Base-by-base conservation (phyloP, 352 stramenopile species). In the Pythium monospermum region DNA sequence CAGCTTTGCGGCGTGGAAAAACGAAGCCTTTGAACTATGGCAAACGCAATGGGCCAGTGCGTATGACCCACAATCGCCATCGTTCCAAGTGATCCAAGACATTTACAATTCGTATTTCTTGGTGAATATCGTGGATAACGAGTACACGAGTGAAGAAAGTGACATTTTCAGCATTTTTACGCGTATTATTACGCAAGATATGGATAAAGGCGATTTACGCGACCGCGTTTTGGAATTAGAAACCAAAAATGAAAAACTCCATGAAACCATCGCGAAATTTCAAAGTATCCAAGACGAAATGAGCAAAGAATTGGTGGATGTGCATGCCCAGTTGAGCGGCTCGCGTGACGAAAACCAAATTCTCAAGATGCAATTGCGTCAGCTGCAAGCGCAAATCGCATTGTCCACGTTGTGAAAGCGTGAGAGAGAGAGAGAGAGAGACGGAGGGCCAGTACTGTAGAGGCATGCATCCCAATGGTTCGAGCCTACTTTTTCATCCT, bases 61-160 rank as follows among this genome's bases (percentile, higher is more conserved):
- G 27, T 99, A 99, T 69, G 76, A 97, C 11, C 75, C 84, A 53
- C 93, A 94, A 36, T 85, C 76, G 32, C 31, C 55, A 16, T 68
- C 75, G 25, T 61, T 61, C 60, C 31, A 70, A 23, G 69, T 91
- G 23, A 80, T 91, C 43, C 75, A 87, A 52, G 64, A 87, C 31
- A 96, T 99, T 26, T 86, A 90, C 68, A 92, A 98, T 75, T 89
- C 87, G 35, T 99, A 98, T 71, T 98, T 94, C 64, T 80, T 99
- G 46, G 94, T 99, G 48, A 97, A 97, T 55, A 96, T 99, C 45
- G 96, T 99, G 55, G 96, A 99, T 80, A 98, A 99, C 68, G 92
- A 99, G 69, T 99, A 96, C 61, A 81, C 77, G 7, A 89, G 85
- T 48, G 76, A 90, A 53, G 71, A 84, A 30, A 83, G 77, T 48